Evolutionary conservation across 305 asterid genomes (phyloP).

Genomic region (Fraxinus nigra): DNA sequence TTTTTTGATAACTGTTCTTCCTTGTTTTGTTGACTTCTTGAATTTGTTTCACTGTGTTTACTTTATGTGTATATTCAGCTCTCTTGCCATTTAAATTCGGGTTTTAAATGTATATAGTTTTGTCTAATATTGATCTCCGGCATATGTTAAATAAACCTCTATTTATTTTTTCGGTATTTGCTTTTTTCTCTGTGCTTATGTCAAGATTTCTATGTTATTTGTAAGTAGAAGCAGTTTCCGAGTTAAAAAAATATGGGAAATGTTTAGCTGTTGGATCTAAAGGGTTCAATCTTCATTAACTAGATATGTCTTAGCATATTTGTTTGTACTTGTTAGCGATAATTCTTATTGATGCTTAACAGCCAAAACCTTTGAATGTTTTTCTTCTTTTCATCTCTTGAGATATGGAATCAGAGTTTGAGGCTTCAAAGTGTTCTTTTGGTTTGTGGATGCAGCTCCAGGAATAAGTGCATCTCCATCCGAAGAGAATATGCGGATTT

Average conservation of each 20-base stretch:
- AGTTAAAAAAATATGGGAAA: background rate
- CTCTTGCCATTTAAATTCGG: too few relatives aligned
- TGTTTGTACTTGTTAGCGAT: slow-evolving; percentile 2
- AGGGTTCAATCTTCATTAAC: background rate
- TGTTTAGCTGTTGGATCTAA: background rate
- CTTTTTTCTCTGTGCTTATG: background rate
- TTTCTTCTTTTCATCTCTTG: background rate
- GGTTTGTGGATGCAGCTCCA: slow-evolving; percentile 60
- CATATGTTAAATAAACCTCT: too few relatives aligned
- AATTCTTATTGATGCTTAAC: background rate
- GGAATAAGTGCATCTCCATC: slow-evolving; percentile 94
- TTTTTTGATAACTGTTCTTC: too few relatives aligned
- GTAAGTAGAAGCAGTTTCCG: background rate
- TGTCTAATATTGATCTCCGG: too few relatives aligned
- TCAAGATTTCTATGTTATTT: background rate
- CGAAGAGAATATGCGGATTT: too few relatives aligned
- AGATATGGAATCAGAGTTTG: background rate
- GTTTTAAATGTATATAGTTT: too few relatives aligned
- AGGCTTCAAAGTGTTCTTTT: background rate
- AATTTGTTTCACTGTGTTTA: too few relatives aligned
- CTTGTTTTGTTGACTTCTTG: too few relatives aligned
- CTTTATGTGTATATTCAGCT: too few relatives aligned
- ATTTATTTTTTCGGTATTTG: too few relatives aligned
- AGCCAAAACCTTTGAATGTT: background rate
- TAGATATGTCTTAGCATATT: background rate